Percentiles rank a stretch among this genome's conserved stretches.
Evolutionary conservation across 2,329 filamentous ascomycete genomes (phyloP).

Genomic region (Arachnomyces sp.): DNA sequence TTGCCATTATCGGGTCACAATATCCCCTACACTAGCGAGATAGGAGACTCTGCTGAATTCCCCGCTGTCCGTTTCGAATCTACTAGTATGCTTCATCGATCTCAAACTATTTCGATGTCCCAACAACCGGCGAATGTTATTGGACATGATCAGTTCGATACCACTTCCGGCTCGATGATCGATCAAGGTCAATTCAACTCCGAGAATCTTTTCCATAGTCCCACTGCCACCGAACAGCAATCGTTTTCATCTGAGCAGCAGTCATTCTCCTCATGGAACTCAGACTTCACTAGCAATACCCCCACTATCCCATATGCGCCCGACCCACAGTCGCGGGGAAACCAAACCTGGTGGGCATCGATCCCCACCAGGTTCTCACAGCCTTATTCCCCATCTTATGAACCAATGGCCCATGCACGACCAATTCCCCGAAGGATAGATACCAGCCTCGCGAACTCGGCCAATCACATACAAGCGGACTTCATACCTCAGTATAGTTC

Average conservation of each 20-base stretch:
- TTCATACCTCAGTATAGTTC: slow-evolving; percentile 34
- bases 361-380: slow-evolving; percentile 27
- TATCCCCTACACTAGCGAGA: slow-evolving; percentile 30
- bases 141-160: slow-evolving; percentile 5
- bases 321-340: slow-evolving; percentile 29
- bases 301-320: slow-evolving; percentile 31
- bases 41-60: slow-evolving; percentile 22
- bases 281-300: slow-evolving; percentile 21
- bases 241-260: slow-evolving; percentile 27
- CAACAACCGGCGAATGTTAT: slow-evolving; percentile 16
- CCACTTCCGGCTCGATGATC: too few species aligned
- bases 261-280: slow-evolving; percentile 34
- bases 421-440: slow-evolving; percentile 26
- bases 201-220: background rate
- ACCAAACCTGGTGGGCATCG: slow-evolving; percentile 35
- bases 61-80: slow-evolving; percentile 23
- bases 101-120: slow-evolving; percentile 26
- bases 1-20: slow-evolving; percentile 21
- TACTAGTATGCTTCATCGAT: slow-evolving; percentile 25
- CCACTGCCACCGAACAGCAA: too few species aligned
- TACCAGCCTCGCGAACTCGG: slow-evolving; percentile 18
- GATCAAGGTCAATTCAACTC: slow-evolving; percentile 23
- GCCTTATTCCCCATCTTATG: slow-evolving; percentile 25
- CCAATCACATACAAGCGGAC: slow-evolving; percentile 29
- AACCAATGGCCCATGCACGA: slow-evolving; percentile 25